phyloP scores from a whole-genome alignment of 345 rosid species.

The Eucalyptus tenuipes region DNA sequence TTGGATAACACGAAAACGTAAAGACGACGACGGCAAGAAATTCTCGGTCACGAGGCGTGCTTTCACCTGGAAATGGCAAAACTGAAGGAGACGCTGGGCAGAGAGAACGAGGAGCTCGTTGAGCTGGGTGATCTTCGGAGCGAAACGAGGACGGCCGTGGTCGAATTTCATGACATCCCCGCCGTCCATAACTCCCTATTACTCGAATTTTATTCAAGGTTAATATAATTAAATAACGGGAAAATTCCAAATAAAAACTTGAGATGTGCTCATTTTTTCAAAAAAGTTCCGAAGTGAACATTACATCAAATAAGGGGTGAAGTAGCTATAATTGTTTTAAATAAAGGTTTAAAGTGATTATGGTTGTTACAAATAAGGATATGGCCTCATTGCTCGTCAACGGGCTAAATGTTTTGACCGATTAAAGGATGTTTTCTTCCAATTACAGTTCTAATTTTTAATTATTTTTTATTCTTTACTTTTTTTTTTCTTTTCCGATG shows the following conservation, averaged over 20 bases:
- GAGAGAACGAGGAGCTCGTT: not conserved
- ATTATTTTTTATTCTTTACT: too few species aligned
- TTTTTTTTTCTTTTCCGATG: rapidly evolving
- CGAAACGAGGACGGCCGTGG: not conserved
- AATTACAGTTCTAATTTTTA: too few species aligned
- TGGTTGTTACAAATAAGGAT: too few species aligned
- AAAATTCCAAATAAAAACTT: rapidly evolving
- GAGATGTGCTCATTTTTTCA: too few species aligned
- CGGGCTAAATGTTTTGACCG: rapidly evolving
- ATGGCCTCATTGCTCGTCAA: rapidly evolving
- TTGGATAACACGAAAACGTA: not conserved
- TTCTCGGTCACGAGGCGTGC: not conserved
- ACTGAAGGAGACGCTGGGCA: not conserved
- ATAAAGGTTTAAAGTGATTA: rapidly evolving
- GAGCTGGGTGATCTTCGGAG: not conserved
- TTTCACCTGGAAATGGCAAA: not conserved
- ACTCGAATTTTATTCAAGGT: not conserved
- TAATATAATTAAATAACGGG: not conserved
- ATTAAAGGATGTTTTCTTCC: too few species aligned
- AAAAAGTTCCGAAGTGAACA: rapidly evolving
- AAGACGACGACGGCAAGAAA: not conserved
- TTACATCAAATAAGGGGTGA: too few species aligned
- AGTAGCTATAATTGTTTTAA: too few species aligned
- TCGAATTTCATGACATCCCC: not conserved
- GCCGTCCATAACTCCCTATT: not conserved